phyloP scores from a whole-genome alignment of 139 green algal species.

The Tetradesmus lagerheimii region DNA sequence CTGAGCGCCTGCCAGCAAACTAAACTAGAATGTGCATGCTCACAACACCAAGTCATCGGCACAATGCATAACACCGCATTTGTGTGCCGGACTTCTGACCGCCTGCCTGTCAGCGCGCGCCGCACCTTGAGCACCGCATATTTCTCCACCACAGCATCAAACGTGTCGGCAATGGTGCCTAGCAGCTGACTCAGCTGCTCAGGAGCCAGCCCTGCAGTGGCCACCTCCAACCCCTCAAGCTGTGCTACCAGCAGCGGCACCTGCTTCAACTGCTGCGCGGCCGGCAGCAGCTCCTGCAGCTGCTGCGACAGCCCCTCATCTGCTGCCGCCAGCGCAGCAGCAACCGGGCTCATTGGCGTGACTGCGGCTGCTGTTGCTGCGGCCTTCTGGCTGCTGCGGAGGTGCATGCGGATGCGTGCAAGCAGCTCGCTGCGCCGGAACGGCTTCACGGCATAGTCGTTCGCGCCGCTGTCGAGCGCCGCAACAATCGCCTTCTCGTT shows the following conservation, averaged over 20 bases:
- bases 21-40: no score
- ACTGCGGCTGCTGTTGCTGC: not conserved
- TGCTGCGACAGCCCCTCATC: not conserved
- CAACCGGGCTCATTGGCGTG: not conserved
- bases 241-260: slow-evolving; percentile 20
- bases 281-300: slow-evolving; percentile 1
- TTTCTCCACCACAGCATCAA: slow-evolving; percentile 44
- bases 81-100: no score
- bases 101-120: not conserved
- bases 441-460: slow-evolving; percentile 70
- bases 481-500: slow-evolving; percentile 59
- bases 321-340: not conserved
- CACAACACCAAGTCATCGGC: no score
- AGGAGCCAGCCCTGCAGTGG: not conserved
- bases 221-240: slow-evolving; percentile 21
- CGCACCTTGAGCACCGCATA: slow-evolving; percentile 47
- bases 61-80: no score
- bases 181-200: slow-evolving; percentile 37
- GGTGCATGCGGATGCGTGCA: slow-evolving; percentile 64
- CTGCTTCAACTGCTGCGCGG: not conserved
- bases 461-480: slow-evolving; percentile 60
- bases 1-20: no score
- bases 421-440: slow-evolving; percentile 66
- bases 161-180: slow-evolving; percentile 13
- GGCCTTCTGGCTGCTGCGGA: slow-evolving; percentile 49